A percentile compares a stretch with the other conserved stretches of the same genome.
Conservation (phyloP, 306 rosid genomes). For the Glycine tomentella region DNA sequence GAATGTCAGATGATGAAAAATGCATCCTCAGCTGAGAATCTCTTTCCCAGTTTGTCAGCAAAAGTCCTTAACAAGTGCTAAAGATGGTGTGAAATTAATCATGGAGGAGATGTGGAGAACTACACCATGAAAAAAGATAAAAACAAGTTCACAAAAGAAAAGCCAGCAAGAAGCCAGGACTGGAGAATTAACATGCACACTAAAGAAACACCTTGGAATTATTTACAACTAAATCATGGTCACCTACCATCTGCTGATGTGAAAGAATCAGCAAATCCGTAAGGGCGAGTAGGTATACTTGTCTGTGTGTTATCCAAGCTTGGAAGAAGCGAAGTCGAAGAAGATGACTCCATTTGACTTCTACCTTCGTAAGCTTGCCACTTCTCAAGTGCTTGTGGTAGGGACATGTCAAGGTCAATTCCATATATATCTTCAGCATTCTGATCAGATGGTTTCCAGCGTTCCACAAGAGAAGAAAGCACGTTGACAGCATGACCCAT, state of each 20-base stretch:
- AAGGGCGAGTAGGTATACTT: slow-evolving; percentile 83
- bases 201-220: slow-evolving; percentile 46
- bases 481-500: slow-evolving; percentile 92
- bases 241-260: slow-evolving; percentile 89
- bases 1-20: slow-evolving; percentile 30
- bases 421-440: slow-evolving; percentile 81
- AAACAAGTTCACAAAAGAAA: slow-evolving; percentile 38
- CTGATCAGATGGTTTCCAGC: slow-evolving; percentile 89
- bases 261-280: slow-evolving; percentile 90
- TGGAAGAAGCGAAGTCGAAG: slow-evolving; percentile 82
- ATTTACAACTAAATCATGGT: slow-evolving; percentile 58
- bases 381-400: slow-evolving; percentile 94
- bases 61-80: slow-evolving; percentile 44
- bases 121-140: slow-evolving; percentile 46
- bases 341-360: slow-evolving; percentile 74
- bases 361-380: slow-evolving; percentile 96
- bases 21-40: slow-evolving; percentile 28
- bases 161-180: slow-evolving; percentile 36
- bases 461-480: slow-evolving; percentile 79
- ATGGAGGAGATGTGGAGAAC: slow-evolving; percentile 34
- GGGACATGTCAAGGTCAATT: slow-evolving; percentile 89
- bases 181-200: slow-evolving; percentile 50
- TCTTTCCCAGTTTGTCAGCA: slow-evolving; percentile 42
- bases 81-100: slow-evolving; percentile 41
- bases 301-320: slow-evolving; percentile 94